A percentile compares a stretch with the other conserved stretches of the same genome.
These are phyloP conservation scores for Tylopilus balloui DNA, from an alignment of 768 basidiomycete species.

Conservation along the genomic window DNA sequence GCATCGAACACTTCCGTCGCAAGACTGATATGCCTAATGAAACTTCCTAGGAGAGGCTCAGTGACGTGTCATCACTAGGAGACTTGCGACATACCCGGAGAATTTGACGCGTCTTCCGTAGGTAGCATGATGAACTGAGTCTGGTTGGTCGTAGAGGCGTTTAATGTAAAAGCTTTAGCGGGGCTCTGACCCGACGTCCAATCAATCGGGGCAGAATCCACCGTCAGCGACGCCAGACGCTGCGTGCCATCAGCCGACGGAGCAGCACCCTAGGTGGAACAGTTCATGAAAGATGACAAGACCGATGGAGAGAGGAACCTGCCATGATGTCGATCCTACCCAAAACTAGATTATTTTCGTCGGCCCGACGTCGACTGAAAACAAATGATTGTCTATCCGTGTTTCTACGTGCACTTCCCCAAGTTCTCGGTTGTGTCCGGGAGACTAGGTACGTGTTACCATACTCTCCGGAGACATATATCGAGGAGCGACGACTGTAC, in stretches of 20 bases:
- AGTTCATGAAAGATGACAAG: constrained; percentile 3
- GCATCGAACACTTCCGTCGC: constrained; percentile 42
- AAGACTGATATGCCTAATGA: constrained; percentile 38
- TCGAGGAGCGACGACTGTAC: constrained; percentile 19
- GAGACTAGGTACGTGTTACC: constrained; percentile 28
- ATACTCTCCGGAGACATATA: constrained; percentile 23
- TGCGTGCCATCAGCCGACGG: not conserved
- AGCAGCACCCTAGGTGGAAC: constrained; percentile 3
- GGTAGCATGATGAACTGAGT: constrained; percentile 43
- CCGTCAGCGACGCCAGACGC: constrained; percentile 22
- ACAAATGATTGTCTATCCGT: not conserved
- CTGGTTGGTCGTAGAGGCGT: constrained; percentile 45
- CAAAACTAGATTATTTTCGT: constrained; percentile 26
- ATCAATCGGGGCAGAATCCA: constrained; percentile 22
- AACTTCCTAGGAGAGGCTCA: constrained; percentile 10
- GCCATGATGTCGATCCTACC: constrained; percentile 51
- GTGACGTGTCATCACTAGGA: not conserved
- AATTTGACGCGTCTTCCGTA: constrained; percentile 3
- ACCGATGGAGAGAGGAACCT: constrained; percentile 15
- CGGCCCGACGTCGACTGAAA: constrained; percentile 7
- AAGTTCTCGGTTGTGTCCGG: not conserved
- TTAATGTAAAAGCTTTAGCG: constrained; percentile 37
- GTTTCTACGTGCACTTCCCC: not conserved
- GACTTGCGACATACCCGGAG: constrained; percentile 11
- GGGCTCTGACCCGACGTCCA: constrained; percentile 27